Conservation (phyloP, 495 filamentous ascomycete species). For the Penicillium lividum region DNA sequence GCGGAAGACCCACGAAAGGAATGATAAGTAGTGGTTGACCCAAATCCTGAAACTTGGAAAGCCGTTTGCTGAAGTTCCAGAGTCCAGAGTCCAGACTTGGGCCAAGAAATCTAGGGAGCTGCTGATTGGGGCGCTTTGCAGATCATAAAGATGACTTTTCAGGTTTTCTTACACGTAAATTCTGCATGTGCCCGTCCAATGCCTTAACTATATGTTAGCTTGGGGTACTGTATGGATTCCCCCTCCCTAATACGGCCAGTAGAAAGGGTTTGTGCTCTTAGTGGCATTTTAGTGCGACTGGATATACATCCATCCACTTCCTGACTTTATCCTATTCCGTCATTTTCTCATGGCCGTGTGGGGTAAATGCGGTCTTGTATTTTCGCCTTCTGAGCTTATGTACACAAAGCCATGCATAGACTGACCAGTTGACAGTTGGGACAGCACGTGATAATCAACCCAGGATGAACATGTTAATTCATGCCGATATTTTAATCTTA, state of each 20-base stretch:
- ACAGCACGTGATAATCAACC: no score
- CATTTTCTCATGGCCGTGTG: no score
- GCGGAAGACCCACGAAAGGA: not conserved
- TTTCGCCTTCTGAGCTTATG: no score
- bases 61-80: not conserved
- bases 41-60: not conserved
- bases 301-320: not conserved
- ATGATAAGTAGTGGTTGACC: not conserved
- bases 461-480: no score
- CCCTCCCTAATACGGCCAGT: not conserved
- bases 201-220: not conserved
- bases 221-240: not conserved
- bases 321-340: no score
- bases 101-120: not conserved
- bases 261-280: not conserved
- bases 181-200: not conserved
- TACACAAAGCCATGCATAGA: no score
- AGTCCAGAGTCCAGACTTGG: not conserved
- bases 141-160: not conserved
- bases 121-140: not conserved
- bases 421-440: no score
- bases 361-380: not conserved
- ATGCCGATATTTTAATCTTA: no score
- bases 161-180: not conserved
- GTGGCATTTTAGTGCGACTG: not conserved